Conservation (phyloP, 1,284 basidiomycete species). For the Hortiboletus rubellus region DNA sequence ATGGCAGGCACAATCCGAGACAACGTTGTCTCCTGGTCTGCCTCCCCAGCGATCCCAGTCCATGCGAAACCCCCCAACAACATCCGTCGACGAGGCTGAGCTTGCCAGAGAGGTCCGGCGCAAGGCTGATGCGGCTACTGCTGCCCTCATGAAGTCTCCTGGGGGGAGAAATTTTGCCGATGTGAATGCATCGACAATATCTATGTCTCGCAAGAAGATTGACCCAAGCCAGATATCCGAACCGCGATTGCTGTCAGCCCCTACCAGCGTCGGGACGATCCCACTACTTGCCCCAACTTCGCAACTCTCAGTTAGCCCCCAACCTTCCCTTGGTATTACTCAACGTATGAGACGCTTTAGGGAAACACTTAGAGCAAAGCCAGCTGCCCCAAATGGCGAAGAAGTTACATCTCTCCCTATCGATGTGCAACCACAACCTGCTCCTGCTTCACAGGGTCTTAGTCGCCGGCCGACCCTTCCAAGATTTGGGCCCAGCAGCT, state of each 20-base stretch:
- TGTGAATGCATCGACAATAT: constrained; percentile 35
- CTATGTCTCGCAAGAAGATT: constrained; percentile 59
- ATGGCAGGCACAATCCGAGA: constrained; percentile 2
- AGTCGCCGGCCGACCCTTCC: constrained; percentile 40
- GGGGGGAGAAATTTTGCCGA: constrained; percentile 49
- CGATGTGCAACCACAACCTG: constrained; percentile 40
- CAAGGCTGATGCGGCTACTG: constrained; percentile 67
- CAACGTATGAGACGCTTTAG: constrained; percentile 70
- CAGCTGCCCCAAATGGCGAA: constrained; percentile 47
- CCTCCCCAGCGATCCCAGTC: constrained; percentile 36
- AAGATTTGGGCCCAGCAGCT: constrained; percentile 43
- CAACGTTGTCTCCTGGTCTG: constrained; percentile 18
- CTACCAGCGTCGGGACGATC: constrained; percentile 74
- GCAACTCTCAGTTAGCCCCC: constrained; percentile 29
- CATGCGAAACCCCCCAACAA: constrained; percentile 40
- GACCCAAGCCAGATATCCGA: constrained; percentile 71
- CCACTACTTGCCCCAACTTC: constrained; percentile 52
- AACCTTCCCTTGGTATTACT: constrained; percentile 50
- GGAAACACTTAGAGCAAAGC: constrained; percentile 67
- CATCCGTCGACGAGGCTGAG: constrained; percentile 48
- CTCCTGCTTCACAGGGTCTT: constrained; percentile 39
- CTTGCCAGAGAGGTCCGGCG: constrained; percentile 68
- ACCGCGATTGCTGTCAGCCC: constrained; percentile 69
- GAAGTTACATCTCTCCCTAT: constrained; percentile 49
- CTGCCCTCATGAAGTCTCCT: constrained; percentile 60